These are phyloP conservation scores for Metschnikowia hibisci DNA, from an alignment of 805 yeast genomes.

Conservation along the genomic window DNA sequence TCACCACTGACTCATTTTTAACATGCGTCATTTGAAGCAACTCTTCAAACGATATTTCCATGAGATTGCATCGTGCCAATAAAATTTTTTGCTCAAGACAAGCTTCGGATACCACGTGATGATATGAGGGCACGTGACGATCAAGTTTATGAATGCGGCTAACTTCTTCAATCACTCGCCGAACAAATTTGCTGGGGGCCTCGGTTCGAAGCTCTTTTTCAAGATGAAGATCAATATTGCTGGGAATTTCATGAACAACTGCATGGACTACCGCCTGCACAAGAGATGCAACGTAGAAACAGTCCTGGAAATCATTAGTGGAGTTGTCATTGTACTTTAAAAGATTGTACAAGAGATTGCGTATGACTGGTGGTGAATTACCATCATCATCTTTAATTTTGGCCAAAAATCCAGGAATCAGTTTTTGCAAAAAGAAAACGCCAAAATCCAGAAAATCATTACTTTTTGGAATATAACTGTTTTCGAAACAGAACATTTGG, in stretches of 20 bases:
- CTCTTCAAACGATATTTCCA: constrained; percentile 50
- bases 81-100: constrained; percentile 58
- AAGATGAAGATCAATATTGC: constrained; percentile 12
- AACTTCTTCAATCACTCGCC: constrained; percentile 54
- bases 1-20: constrained; percentile 45
- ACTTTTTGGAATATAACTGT: constrained; percentile 60
- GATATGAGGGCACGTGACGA: constrained; percentile 78
- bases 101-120: constrained; percentile 48
- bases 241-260: constrained; percentile 18
- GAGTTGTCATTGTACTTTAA: constrained; percentile 83
- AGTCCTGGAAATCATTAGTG: constrained; percentile 71
- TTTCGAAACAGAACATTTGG: constrained; percentile 66
- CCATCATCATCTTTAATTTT: constrained; percentile 59
- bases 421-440: constrained; percentile 63
- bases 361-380: constrained; percentile 53
- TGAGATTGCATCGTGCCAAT: constrained; percentile 54
- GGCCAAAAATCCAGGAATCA: constrained; percentile 62
- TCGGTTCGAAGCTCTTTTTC: constrained; percentile 6
- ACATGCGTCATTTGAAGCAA: constrained; percentile 50
- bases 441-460: constrained; percentile 77
- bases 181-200: constrained; percentile 18
- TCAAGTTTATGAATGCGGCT: constrained; percentile 76
- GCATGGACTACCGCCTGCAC: constrained; percentile 48
- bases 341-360: constrained; percentile 61
- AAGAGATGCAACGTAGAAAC: constrained; percentile 58